Conservation (phyloP, 2,329 filamentous ascomycete species). For the Chaetomiaceae sp. region DNA sequence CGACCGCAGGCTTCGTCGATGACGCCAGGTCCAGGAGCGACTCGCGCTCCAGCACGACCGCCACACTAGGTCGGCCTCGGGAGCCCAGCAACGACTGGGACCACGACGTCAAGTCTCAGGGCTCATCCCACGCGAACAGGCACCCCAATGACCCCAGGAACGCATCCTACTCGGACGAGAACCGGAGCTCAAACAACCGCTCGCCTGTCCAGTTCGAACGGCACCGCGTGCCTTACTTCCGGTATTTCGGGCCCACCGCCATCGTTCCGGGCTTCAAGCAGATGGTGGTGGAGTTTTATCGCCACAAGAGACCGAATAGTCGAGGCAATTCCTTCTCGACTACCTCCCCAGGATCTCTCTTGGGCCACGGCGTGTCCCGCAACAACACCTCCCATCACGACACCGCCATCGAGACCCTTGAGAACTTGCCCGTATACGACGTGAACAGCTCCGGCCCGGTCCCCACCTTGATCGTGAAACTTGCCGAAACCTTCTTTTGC, state of each 20-base stretch:
- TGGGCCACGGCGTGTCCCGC: conserved; percentile 16
- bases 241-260: conserved; percentile 86
- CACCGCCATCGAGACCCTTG: conserved; percentile 40
- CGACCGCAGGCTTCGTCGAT: conserved; percentile 27
- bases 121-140: conserved; percentile 16
- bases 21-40: conserved; percentile 19
- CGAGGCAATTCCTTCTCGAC: conserved; percentile 53
- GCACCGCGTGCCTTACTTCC: conserved; percentile 77
- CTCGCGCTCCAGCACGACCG: conserved; percentile 23
- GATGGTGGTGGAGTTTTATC: conserved; percentile 65
- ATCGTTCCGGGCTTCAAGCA: conserved; percentile 91
- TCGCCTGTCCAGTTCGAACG: conserved; percentile 49
- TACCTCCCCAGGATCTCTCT: conserved; percentile 44
- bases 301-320: conserved; percentile 59
- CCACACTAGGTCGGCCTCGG: conserved; percentile 11
- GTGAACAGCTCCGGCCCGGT: conserved; percentile 65
- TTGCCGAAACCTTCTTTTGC: conserved; percentile 76
- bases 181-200: conserved; percentile 36
- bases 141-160: conserved; percentile 28
- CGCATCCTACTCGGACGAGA: conserved; percentile 39
- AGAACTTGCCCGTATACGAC: conserved; percentile 71
- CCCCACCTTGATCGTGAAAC: conserved; percentile 67
- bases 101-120: conserved; percentile 18
- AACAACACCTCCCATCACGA: conserved; percentile 39
- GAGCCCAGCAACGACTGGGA: conserved; percentile 28